Percentiles rank a stretch among this genome's conserved stretches.
Conservation (phyloP, 768 basidiomycete genomes). For the Suillus subalutaceus region DNA sequence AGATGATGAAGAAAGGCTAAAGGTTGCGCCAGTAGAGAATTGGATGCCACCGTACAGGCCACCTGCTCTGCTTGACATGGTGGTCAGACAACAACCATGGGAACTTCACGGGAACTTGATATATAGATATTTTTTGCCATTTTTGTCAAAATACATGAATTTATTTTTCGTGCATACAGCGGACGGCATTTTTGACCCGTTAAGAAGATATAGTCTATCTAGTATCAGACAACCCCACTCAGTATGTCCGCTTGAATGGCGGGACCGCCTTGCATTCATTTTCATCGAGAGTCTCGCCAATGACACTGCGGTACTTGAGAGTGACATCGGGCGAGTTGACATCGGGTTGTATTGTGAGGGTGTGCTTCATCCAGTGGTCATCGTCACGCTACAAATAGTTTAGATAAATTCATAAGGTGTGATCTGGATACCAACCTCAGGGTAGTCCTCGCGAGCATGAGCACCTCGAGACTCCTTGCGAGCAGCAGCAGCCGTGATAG, state of each 20-base stretch:
- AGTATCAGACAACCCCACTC: constrained; percentile 16
- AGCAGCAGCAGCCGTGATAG: constrained; percentile 89
- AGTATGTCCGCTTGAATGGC: constrained; percentile 97
- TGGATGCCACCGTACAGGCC: constrained; percentile 88
- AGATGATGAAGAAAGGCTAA: constrained; percentile 46
- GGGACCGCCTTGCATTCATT: constrained; percentile 96
- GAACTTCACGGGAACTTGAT: background rate
- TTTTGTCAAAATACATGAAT: background rate
- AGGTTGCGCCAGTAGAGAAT: constrained; percentile 71
- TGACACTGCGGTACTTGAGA: constrained; percentile 88
- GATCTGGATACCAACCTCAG: constrained; percentile 62
- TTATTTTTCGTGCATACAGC: background rate
- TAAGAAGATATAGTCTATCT: background rate
- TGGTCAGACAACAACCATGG: constrained; percentile 25
- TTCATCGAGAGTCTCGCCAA: constrained; percentile 86
- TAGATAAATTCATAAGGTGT: constrained; percentile 7
- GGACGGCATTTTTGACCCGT: background rate
- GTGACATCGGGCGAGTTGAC: constrained; percentile 77
- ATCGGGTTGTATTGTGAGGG: constrained; percentile 90
- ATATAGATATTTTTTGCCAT: background rate
- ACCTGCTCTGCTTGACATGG: constrained; percentile 78
- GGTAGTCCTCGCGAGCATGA: constrained; percentile 96
- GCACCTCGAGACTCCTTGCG: constrained; percentile 98
- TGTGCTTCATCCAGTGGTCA: constrained; percentile 92
- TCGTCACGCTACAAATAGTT: constrained; percentile 77